Percentiles rank a stretch among this genome's conserved stretches.
These are phyloP conservation scores for Jaltomata sinuosa DNA, from an alignment of 257 asterid species.

Conservation along the genomic window DNA sequence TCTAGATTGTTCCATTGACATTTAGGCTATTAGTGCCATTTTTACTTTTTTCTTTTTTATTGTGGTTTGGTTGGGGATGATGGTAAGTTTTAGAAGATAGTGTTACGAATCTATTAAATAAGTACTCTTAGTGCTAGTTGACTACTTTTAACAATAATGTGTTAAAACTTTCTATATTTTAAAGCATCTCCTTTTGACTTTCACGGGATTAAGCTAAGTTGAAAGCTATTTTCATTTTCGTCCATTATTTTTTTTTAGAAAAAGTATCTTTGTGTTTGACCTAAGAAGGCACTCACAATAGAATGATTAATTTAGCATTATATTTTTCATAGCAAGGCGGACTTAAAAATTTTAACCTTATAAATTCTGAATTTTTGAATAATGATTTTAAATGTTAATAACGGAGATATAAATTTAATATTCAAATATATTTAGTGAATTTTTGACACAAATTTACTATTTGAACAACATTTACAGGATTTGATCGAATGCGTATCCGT, in stretches of 20 bases:
- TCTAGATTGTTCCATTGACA: not conserved
- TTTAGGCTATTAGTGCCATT: not conserved
- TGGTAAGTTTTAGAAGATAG: not conserved
- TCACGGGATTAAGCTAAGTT: not conserved
- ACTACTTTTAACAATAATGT: not conserved
- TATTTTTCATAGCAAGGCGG: too few relatives aligned
- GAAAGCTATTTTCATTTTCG: not conserved
- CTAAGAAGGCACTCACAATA: not conserved
- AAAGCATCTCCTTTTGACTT: not conserved
- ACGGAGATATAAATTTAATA: not conserved
- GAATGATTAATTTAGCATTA: not conserved
- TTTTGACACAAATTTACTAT: too few relatives aligned
- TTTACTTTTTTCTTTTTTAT: not conserved
- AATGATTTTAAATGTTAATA: not conserved
- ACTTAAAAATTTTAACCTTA: not conserved
- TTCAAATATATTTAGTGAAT: too few relatives aligned
- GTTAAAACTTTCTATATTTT: not conserved
- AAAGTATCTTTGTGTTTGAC: not conserved
- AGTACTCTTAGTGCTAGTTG: slow-evolving; percentile 2
- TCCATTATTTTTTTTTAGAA: not conserved
- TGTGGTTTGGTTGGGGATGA: not conserved
- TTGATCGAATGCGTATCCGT: too few relatives aligned
- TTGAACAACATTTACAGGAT: too few relatives aligned
- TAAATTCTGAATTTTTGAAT: not conserved
- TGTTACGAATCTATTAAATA: not conserved